phyloP scores from a whole-genome alignment of 257 asterid genomes.

The Rhazya stricta region DNA sequence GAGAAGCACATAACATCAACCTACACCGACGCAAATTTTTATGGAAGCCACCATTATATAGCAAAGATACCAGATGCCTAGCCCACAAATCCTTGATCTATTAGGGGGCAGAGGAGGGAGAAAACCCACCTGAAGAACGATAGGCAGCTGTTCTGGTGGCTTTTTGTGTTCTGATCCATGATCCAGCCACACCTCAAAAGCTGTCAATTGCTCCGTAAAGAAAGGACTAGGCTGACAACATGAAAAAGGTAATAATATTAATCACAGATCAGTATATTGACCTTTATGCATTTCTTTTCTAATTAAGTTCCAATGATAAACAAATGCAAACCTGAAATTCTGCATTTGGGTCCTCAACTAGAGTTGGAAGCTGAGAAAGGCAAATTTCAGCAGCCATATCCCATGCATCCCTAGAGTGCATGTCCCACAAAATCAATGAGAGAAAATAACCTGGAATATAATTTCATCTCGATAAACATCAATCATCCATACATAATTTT shows the following conservation, averaged over 20 bases:
- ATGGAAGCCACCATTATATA: constrained; percentile 8
- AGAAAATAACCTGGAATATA: neutral
- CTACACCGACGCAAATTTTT: constrained; percentile 16
- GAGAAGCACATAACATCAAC: neutral
- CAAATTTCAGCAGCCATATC: constrained; percentile 99
- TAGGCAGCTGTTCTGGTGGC: constrained; percentile 97
- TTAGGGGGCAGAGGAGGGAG: neutral
- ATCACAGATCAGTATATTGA: neutral
- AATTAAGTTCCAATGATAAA: neutral
- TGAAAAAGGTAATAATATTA: constrained; percentile 12
- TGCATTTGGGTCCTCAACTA: constrained; percentile 85
- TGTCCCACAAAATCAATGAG: constrained; percentile 5
- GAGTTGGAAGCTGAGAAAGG: constrained; percentile 91
- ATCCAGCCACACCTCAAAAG: constrained; percentile 99
- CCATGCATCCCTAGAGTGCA: constrained; percentile 92
- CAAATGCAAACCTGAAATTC: constrained; percentile 71
- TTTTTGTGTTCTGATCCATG: constrained; percentile 96
- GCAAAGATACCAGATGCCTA: constrained; percentile 2
- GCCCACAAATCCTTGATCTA: neutral
- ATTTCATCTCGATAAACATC: neutral
- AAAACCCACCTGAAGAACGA: constrained; percentile 87
- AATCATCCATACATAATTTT: neutral
- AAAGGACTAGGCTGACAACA: constrained; percentile 87
- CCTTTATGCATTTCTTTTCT: neutral
- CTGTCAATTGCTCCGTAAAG: constrained; percentile 73